Conservation (phyloP, 164 flowering plant genomes). For the Warburgia ugandensis region DNA sequence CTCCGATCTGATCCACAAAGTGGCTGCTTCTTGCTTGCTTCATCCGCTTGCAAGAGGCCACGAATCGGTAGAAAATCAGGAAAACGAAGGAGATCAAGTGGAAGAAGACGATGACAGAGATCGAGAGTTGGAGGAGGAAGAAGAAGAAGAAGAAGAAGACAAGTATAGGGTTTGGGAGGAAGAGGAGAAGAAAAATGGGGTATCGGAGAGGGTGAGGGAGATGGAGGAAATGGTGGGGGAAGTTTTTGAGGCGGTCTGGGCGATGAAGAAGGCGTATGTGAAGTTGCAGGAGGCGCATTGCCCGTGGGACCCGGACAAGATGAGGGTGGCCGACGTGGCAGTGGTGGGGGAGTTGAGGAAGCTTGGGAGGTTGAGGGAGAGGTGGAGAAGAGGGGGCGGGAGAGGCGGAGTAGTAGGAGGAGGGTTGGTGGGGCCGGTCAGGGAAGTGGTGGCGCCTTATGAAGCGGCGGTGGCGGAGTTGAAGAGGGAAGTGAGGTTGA, state of each 20-base stretch:
- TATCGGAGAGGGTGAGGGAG: slow-evolving; percentile 15
- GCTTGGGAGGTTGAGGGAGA: slow-evolving; percentile 61
- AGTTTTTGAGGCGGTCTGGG: slow-evolving; percentile 66
- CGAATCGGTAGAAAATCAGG: slow-evolving; percentile 2
- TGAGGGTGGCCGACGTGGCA: slow-evolving; percentile 76
- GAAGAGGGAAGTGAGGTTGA: slow-evolving; percentile 71
- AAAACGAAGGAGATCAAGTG: neutral
- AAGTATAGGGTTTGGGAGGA: slow-evolving; percentile 2
- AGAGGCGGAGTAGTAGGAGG: slow-evolving; percentile 20
- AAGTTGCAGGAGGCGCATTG: slow-evolving; percentile 73
- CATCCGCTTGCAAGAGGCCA: slow-evolving; percentile 53
- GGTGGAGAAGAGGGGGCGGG: slow-evolving; percentile 45
- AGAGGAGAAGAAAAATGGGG: slow-evolving; percentile 1
- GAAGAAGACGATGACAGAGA: slow-evolving; percentile 3
- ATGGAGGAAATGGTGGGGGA: slow-evolving; percentile 31
- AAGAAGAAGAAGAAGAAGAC: slow-evolving; percentile 8
- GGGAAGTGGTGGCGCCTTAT: slow-evolving; percentile 58
- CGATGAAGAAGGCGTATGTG: slow-evolving; percentile 73
- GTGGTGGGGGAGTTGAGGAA: slow-evolving; percentile 73
- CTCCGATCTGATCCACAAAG: slow-evolving; percentile 81
- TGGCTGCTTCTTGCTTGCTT: slow-evolving; percentile 68
- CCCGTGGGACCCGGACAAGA: slow-evolving; percentile 85
- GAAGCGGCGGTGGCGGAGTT: slow-evolving; percentile 86
- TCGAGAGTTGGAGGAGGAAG: slow-evolving; percentile 4
- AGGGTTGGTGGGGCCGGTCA: slow-evolving; percentile 27